phyloP scores from a whole-genome alignment of 169 alveolate genomes.

The Cryptosporidium canis region DNA sequence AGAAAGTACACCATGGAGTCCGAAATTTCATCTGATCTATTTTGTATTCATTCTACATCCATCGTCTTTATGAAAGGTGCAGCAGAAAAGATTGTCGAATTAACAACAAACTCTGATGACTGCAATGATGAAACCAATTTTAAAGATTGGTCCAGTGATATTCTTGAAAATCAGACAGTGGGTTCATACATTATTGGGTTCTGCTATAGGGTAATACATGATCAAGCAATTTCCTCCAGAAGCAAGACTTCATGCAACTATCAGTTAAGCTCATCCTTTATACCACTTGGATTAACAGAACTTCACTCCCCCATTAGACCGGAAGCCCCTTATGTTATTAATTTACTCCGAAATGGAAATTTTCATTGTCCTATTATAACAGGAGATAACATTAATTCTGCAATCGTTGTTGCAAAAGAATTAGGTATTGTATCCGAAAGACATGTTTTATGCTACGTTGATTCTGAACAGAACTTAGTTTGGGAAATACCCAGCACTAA shows the following conservation, averaged over 20 bases:
- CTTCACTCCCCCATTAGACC: constrained; percentile 51
- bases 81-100: constrained; percentile 15
- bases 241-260: background rate
- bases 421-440: background rate
- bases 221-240: background rate
- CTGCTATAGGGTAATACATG: constrained; percentile 15
- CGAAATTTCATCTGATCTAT: background rate
- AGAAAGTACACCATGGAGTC: background rate
- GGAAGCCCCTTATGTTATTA: constrained; percentile 16
- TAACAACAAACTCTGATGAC: background rate
- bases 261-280: constrained; percentile 16
- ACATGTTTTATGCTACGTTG: background rate
- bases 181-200: constrained; percentile 56
- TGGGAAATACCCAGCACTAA: constrained; percentile 9
- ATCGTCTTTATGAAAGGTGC: constrained; percentile 54
- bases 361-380: constrained; percentile 45
- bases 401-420: constrained; percentile 39
- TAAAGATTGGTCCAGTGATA: constrained; percentile 2
- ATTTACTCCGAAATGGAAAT: background rate
- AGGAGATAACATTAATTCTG: constrained; percentile 50
- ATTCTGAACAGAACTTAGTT: background rate
- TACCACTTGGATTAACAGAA: constrained; percentile 35
- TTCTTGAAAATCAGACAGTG: background rate
- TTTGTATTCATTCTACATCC: background rate
- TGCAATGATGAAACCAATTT: background rate